Evolutionary conservation across 192 early-diverging fungal species (phyloP), one percentile per base, ranked within the genome.

Genomic region (Backusella mclennaniae): DNA sequence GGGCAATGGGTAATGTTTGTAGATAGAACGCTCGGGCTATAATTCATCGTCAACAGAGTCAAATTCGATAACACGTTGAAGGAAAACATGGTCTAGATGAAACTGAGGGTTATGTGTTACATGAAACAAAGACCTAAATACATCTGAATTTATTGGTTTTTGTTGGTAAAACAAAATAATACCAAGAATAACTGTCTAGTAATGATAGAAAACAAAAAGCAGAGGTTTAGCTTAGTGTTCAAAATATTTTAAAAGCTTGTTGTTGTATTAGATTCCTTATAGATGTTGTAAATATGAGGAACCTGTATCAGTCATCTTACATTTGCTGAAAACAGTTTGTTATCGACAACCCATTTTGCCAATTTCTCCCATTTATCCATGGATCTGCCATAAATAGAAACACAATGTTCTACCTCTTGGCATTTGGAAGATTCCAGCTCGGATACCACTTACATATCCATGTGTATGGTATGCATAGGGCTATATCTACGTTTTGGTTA

Each of bases 41-140:
- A 92, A 95, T 79, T 98, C 97, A 79, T 98, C 97, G 81, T 98
- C 97, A 0, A 98, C 97, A 46, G 88, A 90, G 74, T 98, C 97
- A 73, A 98, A 96, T 9, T 95, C 96, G 66, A 98, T 88, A 0
- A 98, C 97, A 26, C 96, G 91, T 83, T 98, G 95, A 69, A 98
- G 82, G 73, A 98, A 97, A 14, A 97, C 83, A 81, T 97, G 95
- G 35, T 96, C 93, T 12, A 96, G 96, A 78, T 98, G 94, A n/a
- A 85, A 84, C 29, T 82, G 66, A 0, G 97, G 97, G 75, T 98
- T 90, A 53, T 86, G 75, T 1, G 96, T 96, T 1, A 96, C 97
- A 74, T 97, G 95, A 77, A 95, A 98, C 26, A 98, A 84, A 29
- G 97, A 96, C 71, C 91, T 89, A 77, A 93, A 98, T 35, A 97